Evolutionary conservation across 371 early-diverging fungal genomes (phyloP), one percentile per base, ranked within the genome.

Genomic region (Mucor saturninus): DNA sequence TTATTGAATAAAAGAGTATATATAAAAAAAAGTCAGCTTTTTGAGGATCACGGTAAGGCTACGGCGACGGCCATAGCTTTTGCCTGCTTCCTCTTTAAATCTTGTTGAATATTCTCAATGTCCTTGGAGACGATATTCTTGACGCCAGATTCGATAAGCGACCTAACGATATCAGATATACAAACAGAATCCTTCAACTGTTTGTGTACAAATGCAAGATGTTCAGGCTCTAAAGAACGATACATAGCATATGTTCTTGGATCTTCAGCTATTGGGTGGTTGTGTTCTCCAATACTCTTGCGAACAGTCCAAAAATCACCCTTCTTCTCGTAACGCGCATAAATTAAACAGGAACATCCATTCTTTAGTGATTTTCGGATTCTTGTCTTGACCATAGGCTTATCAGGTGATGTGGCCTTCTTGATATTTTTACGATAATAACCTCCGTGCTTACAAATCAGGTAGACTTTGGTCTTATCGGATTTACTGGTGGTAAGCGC

Each of bases 401-500:
- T 49, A 1, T 45, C 15, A 21, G 29, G 43, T 15, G 42, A 21
- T 4, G 55, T 15, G 11, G 26, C 31, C 40, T 69, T 69, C 31
- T 50, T 50, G n/a, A 26, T 32, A 15, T 57, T 61, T 35, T 57
- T 56, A 14, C 69, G 56, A 45, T 69, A 65, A 13, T 65, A 54
- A 2, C 69, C 69, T n/a, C 65, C 69, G 30, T 69, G 69, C 21
- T 69, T 69, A 48, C 69, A 69, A 30, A 64, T 61, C 35, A 69
- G n/a, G 29, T 69, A 65, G 2, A 69, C 48, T n/a, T 65, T 69
- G 14, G 65, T 58, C 31, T 69, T 65, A 30, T 69, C 65, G 35
- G 65, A 65, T 11, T 69, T 69, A 28, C 65, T 69, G 13, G 62
- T 65, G 0, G 65, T 69, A 8, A 69, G 15, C 5, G 65, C 69